A percentile compares a stretch with the other conserved stretches of the same genome.
Evolutionary conservation across 495 filamentous ascomycete genomes (phyloP).

Genomic region (Aspergillus kassunensis): DNA sequence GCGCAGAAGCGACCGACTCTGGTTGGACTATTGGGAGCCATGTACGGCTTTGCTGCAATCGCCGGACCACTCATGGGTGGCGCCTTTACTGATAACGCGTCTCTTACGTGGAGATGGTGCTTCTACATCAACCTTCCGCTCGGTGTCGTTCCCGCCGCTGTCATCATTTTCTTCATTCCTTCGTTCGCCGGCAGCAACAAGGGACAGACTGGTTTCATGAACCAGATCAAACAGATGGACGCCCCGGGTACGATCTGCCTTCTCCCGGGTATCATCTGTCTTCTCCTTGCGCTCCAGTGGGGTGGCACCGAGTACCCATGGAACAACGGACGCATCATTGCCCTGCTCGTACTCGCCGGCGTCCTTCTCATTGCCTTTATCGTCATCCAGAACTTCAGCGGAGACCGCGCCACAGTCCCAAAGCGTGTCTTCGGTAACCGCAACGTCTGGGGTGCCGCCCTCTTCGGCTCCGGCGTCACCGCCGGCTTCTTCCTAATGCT

Average conservation of each 20-base stretch:
- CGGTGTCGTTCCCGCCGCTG: constrained; percentile 52
- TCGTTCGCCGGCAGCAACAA: constrained; percentile 7
- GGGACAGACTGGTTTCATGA: constrained; percentile 13
- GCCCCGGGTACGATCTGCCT: constrained; percentile 25
- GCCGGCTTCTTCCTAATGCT: constrained; percentile 29
- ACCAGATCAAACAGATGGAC: constrained; percentile 22
- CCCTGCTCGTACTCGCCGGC: constrained; percentile 46
- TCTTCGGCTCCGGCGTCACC: constrained; percentile 24
- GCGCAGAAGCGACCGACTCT: constrained; percentile 60
- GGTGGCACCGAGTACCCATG: constrained; percentile 40
- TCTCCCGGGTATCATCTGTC: constrained; percentile 30
- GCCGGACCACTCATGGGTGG: constrained; percentile 62
- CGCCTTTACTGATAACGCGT: constrained; percentile 45
- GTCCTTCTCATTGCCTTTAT: constrained; percentile 43
- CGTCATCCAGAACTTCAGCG: constrained; percentile 41
- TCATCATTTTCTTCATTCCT: constrained; percentile 49
- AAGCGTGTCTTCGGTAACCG: constrained; percentile 51
- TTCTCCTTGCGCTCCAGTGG: constrained; percentile 40
- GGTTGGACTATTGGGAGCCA: constrained; percentile 58
- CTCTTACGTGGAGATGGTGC: constrained; percentile 72
- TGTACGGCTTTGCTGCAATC: constrained; percentile 66
- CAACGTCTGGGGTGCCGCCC: constrained; percentile 46
- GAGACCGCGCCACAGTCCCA: constrained; percentile 49
- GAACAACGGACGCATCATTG: constrained; percentile 49
- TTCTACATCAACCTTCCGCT: constrained; percentile 75